Evolutionary conservation across 2,329 filamentous ascomycete species (phyloP).

Genomic region (Ophiostoma sp.): DNA sequence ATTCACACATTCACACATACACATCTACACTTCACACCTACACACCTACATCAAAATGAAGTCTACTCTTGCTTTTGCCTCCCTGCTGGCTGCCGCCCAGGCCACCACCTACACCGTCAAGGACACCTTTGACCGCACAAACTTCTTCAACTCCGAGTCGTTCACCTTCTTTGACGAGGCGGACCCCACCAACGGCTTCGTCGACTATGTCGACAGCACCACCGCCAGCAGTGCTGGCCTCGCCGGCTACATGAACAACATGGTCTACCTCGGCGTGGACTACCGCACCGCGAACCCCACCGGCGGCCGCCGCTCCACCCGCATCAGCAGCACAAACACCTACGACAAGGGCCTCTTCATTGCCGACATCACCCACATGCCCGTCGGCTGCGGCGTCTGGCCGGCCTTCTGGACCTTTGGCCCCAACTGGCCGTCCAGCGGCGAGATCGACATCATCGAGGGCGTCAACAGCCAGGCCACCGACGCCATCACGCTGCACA

Average conservation of each 20-base stretch:
- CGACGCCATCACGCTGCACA: constrained; percentile 65
- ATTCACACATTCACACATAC: neutral
- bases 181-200: constrained; percentile 72
- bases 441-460: constrained; percentile 78
- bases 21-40: neutral
- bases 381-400: constrained; percentile 69
- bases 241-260: constrained; percentile 49
- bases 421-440: constrained; percentile 61
- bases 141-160: constrained; percentile 48
- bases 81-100: constrained; percentile 26
- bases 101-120: constrained; percentile 42
- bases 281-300: constrained; percentile 48
- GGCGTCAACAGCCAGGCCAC: constrained; percentile 60
- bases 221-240: constrained; percentile 55
- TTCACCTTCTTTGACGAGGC: constrained; percentile 51
- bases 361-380: constrained; percentile 70
- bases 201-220: constrained; percentile 58
- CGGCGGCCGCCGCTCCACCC: constrained; percentile 63
- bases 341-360: constrained; percentile 68
- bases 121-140: constrained; percentile 45
- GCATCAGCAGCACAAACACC: constrained; percentile 59
- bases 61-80: constrained; percentile 5
- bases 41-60: constrained; percentile 19
- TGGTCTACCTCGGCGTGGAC: constrained; percentile 67
- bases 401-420: constrained; percentile 68